Evolutionary conservation across 495 filamentous ascomycete species (phyloP).

Genomic region (Endocarpon pusillum): DNA sequence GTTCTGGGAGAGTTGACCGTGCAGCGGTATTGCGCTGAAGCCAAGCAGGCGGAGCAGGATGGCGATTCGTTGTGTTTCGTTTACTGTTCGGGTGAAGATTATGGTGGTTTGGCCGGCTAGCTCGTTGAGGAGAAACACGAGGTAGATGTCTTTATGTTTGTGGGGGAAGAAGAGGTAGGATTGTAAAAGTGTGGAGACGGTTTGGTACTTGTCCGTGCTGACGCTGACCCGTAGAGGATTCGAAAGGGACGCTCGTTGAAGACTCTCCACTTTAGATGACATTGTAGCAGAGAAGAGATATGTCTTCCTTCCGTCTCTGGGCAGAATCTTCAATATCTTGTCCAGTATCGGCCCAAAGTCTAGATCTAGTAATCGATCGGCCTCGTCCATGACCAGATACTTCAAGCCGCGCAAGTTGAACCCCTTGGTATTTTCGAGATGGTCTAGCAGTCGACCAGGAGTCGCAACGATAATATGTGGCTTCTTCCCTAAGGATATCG

Average conservation of each 20-base stretch:
- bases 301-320: slow-evolving; percentile 52
- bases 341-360: slow-evolving; percentile 88
- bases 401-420: slow-evolving; percentile 66
- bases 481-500: slow-evolving; percentile 77
- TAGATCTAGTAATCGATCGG: slow-evolving; percentile 79
- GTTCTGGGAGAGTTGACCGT: slow-evolving; percentile 76
- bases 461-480: slow-evolving; percentile 78
- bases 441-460: slow-evolving; percentile 77
- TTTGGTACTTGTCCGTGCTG: slow-evolving; percentile 63
- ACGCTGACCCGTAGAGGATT: slow-evolving; percentile 67
- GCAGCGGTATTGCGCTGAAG: slow-evolving; percentile 74
- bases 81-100: slow-evolving; percentile 84
- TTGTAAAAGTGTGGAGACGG: slow-evolving; percentile 69
- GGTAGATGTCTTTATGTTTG: slow-evolving; percentile 79
- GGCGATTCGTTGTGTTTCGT: slow-evolving; percentile 71
- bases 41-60: slow-evolving; percentile 66
- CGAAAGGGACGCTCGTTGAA: slow-evolving; percentile 72
- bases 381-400: slow-evolving; percentile 90
- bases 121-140: slow-evolving; percentile 73
- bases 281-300: slow-evolving; percentile 93
- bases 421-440: slow-evolving; percentile 92
- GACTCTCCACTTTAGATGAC: slow-evolving; percentile 74
- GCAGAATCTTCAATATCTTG: slow-evolving; percentile 81
- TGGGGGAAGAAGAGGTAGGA: slow-evolving; percentile 73
- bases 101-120: slow-evolving; percentile 69